Percentiles rank a stretch among this genome's conserved stretches.
These are phyloP conservation scores for Elongisporangium undulatum DNA, from an alignment of 352 stramenopile genomes.

Conservation along the genomic window DNA sequence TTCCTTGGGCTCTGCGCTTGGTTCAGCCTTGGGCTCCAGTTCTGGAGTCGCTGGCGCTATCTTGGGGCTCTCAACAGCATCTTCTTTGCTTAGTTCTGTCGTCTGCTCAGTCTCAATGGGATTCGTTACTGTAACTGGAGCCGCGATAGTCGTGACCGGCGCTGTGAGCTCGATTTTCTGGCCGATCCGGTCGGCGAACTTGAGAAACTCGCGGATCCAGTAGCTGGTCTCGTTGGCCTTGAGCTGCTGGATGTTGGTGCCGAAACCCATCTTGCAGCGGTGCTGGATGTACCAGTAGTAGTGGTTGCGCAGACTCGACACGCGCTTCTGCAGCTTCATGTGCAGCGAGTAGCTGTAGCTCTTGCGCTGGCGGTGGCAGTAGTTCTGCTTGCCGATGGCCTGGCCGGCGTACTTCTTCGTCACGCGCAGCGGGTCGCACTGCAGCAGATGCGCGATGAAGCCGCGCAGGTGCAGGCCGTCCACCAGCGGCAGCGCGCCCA, in stretches of 20 bases:
- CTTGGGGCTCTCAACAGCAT: not conserved
- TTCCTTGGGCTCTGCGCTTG: slow-evolving; percentile 6
- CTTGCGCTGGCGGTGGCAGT: slow-evolving; percentile 53
- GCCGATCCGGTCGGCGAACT: slow-evolving; percentile 60
- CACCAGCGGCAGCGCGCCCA: slow-evolving; percentile 58
- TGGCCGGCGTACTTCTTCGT: slow-evolving; percentile 79
- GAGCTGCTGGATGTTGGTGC: slow-evolving; percentile 58
- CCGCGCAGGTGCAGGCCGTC: slow-evolving; percentile 66
- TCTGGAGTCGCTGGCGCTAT: slow-evolving; percentile 25
- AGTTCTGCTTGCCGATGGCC: slow-evolving; percentile 78
- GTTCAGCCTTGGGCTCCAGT: slow-evolving; percentile 5
- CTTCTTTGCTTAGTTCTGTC: not conserved
- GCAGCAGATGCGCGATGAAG: slow-evolving; percentile 70
- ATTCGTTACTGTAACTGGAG: not conserved
- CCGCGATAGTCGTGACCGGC: not conserved
- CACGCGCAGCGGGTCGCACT: slow-evolving; percentile 78
- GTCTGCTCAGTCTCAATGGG: not conserved
- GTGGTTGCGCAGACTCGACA: slow-evolving; percentile 76
- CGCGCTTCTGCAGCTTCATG: slow-evolving; percentile 71
- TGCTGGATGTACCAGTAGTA: slow-evolving; percentile 85
- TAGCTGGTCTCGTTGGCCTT: slow-evolving; percentile 66
- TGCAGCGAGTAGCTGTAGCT: slow-evolving; percentile 75
- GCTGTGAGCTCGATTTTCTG: slow-evolving; percentile 42
- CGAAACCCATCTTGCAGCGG: slow-evolving; percentile 54
- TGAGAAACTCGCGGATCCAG: slow-evolving; percentile 62